phyloP scores from a whole-genome alignment of 2,329 filamentous ascomycete genomes.

The Ophiostoma pallidulum region DNA sequence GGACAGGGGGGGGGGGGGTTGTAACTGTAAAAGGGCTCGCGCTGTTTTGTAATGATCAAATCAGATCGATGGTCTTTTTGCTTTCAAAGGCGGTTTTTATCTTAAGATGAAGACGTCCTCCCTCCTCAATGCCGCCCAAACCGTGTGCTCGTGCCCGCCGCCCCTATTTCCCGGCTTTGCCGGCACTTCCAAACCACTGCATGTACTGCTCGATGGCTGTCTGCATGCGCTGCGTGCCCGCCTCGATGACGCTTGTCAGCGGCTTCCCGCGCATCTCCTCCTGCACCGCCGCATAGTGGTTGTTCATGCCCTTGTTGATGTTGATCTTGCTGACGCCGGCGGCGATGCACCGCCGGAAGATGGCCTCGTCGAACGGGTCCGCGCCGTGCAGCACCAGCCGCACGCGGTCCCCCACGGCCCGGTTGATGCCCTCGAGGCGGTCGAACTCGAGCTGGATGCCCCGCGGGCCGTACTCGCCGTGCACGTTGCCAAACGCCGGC shows the following conservation, averaged over 20 bases:
- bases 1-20: no score
- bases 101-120: no score
- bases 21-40: no score
- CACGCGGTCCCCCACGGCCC: slow-evolving; percentile 35
- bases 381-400: slow-evolving; percentile 39
- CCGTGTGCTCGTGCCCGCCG: no score
- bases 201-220: slow-evolving; percentile 38
- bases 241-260: slow-evolving; percentile 38
- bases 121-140: no score
- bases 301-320: slow-evolving; percentile 44
- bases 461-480: slow-evolving; percentile 60
- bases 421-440: slow-evolving; percentile 34
- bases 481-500: slow-evolving; percentile 67
- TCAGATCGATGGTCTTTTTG: no score
- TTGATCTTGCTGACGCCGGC: slow-evolving; percentile 40
- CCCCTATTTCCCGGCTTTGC: slow-evolving; percentile 27
- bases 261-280: slow-evolving; percentile 37
- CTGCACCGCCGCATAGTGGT: slow-evolving; percentile 35
- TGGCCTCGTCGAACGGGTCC: slow-evolving; percentile 37
- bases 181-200: slow-evolving; percentile 35
- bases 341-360: slow-evolving; percentile 35
- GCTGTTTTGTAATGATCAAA: no score
- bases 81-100: no score
- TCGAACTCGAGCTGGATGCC: slow-evolving; percentile 55
- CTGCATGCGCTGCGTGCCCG: slow-evolving; percentile 38